Conservation (phyloP, 176 grass and related monocot species). For the Oryza punctata region DNA sequence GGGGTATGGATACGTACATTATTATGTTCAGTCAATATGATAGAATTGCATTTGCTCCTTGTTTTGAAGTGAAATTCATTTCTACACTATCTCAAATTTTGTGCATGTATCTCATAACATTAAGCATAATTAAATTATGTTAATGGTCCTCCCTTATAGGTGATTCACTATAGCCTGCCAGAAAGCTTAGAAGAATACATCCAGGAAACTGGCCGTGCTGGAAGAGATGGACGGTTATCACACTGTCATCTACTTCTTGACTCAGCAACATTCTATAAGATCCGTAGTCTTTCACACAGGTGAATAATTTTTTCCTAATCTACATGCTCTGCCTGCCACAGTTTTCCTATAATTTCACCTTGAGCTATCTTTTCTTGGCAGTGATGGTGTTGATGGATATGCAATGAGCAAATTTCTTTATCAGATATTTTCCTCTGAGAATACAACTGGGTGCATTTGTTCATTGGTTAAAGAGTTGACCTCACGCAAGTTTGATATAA, state of each 20-base stretch:
- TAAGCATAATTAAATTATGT: slow-evolving; percentile 23
- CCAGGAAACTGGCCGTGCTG: slow-evolving; percentile 98
- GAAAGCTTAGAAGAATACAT: slow-evolving; percentile 98
- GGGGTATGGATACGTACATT: slow-evolving; percentile 60
- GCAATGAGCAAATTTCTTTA: slow-evolving; percentile 85
- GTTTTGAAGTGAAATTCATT: not conserved
- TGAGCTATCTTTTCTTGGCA: slow-evolving; percentile 42
- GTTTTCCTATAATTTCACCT: slow-evolving; percentile 39
- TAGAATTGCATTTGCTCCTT: not conserved
- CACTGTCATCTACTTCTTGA: slow-evolving; percentile 94
- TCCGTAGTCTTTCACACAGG: slow-evolving; percentile 83
- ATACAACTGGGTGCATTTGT: slow-evolving; percentile 58
- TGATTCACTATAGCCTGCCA: slow-evolving; percentile 94
- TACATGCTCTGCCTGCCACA: slow-evolving; percentile 18
- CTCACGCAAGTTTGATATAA: slow-evolving; percentile 86
- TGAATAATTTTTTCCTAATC: slow-evolving; percentile 24
- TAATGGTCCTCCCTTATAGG: slow-evolving; percentile 54
- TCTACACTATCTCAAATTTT: slow-evolving; percentile 23
- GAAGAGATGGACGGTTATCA: slow-evolving; percentile 82
- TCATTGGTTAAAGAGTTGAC: slow-evolving; percentile 77
- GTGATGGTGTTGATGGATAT: slow-evolving; percentile 89
- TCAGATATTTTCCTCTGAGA: slow-evolving; percentile 66
- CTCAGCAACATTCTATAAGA: slow-evolving; percentile 78
- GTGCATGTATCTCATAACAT: not conserved
- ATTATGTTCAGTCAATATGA: not conserved